Percentiles rank a stretch among this genome's conserved stretches.
Conservation (phyloP, 345 rosid species). For the Lumnitzera littorea region DNA sequence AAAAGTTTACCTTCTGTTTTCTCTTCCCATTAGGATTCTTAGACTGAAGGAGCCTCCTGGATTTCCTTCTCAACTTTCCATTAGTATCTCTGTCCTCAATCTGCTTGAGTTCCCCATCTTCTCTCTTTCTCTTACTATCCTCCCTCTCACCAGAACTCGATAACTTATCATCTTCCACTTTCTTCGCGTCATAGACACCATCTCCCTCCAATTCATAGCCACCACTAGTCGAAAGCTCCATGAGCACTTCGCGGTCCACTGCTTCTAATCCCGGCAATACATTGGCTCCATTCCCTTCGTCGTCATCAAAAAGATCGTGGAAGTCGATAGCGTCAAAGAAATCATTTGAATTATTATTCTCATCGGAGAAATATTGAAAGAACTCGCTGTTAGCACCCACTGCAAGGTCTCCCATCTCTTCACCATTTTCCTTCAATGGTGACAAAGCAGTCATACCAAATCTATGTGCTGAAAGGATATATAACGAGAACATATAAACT, state of each 20-base stretch:
- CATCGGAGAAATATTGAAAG: constrained; percentile 44
- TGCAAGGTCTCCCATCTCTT: constrained; percentile 20
- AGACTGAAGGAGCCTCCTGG: not conserved
- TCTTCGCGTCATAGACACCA: constrained; percentile 1
- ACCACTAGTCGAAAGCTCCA: constrained; percentile 46
- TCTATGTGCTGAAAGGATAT: no score
- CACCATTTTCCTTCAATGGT: constrained; percentile 29
- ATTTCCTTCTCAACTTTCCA: constrained; percentile 6
- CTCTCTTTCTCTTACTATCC: no score
- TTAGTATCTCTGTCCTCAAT: constrained; percentile 28
- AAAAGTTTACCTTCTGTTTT: constrained; percentile 41
- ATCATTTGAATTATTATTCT: constrained; percentile 2
- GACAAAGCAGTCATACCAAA: constrained; percentile 53
- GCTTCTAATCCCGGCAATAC: constrained; percentile 61
- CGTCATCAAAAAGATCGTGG: constrained; percentile 58
- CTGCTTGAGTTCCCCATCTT: not conserved
- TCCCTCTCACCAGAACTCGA: no score
- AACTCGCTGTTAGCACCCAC: constrained; percentile 14
- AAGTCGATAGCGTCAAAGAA: constrained; percentile 61
- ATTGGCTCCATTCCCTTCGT: constrained; percentile 33
- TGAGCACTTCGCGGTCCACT: constrained; percentile 43
- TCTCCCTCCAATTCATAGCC: constrained; percentile 40
- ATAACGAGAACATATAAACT: not conserved
- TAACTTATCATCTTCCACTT: no score
- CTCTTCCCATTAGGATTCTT: constrained; percentile 22